Percentiles rank a stretch among this genome's conserved stretches.
Evolutionary conservation across 768 basidiomycete species (phyloP).

Genomic region (Solioccasus polychromus): DNA sequence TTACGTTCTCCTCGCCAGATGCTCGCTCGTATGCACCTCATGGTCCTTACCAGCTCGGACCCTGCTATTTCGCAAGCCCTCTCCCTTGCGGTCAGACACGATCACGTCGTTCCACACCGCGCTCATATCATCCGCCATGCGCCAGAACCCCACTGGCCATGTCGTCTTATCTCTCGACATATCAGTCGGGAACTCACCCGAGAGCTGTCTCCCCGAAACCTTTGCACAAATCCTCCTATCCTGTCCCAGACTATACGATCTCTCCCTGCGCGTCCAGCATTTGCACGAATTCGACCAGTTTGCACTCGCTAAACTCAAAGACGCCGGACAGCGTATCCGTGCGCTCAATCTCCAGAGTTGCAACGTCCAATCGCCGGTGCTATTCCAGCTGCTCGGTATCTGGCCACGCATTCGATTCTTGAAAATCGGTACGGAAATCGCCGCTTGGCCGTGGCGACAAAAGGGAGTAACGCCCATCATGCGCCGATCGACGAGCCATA

Average conservation of each 20-base stretch:
- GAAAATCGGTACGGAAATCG: slow-evolving; percentile 37
- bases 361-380: slow-evolving; percentile 41
- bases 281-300: slow-evolving; percentile 30
- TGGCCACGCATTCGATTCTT: slow-evolving; percentile 39
- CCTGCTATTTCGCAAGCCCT: slow-evolving; percentile 26
- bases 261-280: slow-evolving; percentile 22
- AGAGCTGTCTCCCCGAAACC: slow-evolving; percentile 4
- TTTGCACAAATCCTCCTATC: slow-evolving; percentile 21
- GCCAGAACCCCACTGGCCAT: slow-evolving; percentile 13
- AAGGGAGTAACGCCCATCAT: slow-evolving; percentile 12
- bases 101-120: slow-evolving; percentile 16
- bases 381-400: slow-evolving; percentile 40
- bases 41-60: slow-evolving; percentile 30
- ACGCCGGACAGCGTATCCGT: slow-evolving; percentile 25
- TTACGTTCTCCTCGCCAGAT: slow-evolving; percentile 18
- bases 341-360: slow-evolving; percentile 33
- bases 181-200: slow-evolving; percentile 10
- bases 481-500: slow-evolving; percentile 1
- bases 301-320: slow-evolving; percentile 24
- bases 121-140: slow-evolving; percentile 13
- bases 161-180: slow-evolving; percentile 23
- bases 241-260: slow-evolving; percentile 36
- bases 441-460: slow-evolving; percentile 30
- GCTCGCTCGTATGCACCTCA: slow-evolving; percentile 24
- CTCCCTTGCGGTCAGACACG: slow-evolving; percentile 1